Evolutionary conservation across 2,329 filamentous ascomycete genomes (phyloP).

Genomic region (Beauveria brongniartii): DNA sequence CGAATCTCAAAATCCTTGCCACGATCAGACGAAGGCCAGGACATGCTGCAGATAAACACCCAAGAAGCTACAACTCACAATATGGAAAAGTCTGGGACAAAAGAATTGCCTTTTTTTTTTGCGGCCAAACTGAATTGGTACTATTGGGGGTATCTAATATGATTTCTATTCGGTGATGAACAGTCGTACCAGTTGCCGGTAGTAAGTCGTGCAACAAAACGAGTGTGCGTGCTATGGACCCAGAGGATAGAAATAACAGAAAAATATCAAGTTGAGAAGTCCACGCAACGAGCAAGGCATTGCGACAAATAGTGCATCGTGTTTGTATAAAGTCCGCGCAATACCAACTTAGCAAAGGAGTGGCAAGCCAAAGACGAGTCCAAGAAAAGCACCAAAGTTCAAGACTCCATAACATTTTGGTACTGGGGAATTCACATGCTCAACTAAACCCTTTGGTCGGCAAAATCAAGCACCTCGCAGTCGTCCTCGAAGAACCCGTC

Average conservation of each 20-base stretch:
- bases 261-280: background rate
- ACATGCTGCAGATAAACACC: conserved; percentile 11
- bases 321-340: background rate
- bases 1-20: background rate
- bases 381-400: conserved; percentile 13
- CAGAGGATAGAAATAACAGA: conserved; percentile 3
- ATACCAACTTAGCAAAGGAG: conserved; percentile 1
- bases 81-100: background rate
- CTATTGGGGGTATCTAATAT: conserved; percentile 24
- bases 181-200: background rate
- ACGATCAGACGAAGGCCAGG: conserved; percentile 9
- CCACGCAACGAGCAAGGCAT: conserved; percentile 1
- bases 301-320: background rate
- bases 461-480: conserved; percentile 85
- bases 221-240: background rate
- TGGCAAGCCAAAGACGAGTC: conserved; percentile 15
- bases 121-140: conserved; percentile 7
- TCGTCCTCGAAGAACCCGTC: conserved; percentile 88
- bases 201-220: background rate
- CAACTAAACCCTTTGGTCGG: conserved; percentile 55
- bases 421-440: background rate
- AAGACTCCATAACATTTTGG: conserved; percentile 2
- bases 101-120: background rate
- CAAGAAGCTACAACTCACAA: background rate
- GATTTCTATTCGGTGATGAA: conserved; percentile 24